Evolutionary conservation across 352 stramenopile species (phyloP).

Genomic region (Phytophthora boehmeriae): DNA sequence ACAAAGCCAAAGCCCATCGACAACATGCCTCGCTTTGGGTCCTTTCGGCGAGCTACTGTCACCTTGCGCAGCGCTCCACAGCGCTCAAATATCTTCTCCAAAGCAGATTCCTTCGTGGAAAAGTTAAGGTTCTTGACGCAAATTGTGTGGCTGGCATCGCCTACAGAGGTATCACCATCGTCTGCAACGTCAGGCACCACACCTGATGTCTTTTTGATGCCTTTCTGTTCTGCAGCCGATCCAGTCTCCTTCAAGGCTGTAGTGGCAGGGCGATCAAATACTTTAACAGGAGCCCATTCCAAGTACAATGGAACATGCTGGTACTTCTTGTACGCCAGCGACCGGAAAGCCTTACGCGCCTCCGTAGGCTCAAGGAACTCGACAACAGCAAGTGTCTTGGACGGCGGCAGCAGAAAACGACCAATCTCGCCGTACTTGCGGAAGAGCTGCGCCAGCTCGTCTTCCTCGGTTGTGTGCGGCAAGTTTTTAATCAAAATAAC

Average conservation of each 20-base stretch:
- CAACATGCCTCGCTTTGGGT: constrained; percentile 83
- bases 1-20: constrained; percentile 99
- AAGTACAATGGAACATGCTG: constrained; percentile 98
- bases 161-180: constrained; percentile 69
- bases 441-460: constrained; percentile 96
- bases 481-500: constrained; percentile 99
- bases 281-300: constrained; percentile 96
- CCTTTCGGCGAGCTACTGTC: constrained; percentile 84
- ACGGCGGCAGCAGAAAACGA: constrained; percentile 92
- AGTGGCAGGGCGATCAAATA: constrained; percentile 57
- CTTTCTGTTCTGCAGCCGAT: constrained; percentile 40
- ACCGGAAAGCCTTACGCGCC: constrained; percentile 95
- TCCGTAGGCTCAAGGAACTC: constrained; percentile 96
- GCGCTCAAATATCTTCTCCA: constrained; percentile 80
- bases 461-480: constrained; percentile 92
- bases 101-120: constrained; percentile 87
- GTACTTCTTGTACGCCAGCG: constrained; percentile 98
- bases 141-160: constrained; percentile 86
- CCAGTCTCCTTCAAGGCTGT: constrained; percentile 13
- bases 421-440: constrained; percentile 87
- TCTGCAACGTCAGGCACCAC: constrained; percentile 62
- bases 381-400: constrained; percentile 95
- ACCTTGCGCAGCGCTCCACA: constrained; percentile 85
- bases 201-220: constrained; percentile 56
- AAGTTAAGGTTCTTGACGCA: constrained; percentile 99